phyloP scores from a whole-genome alignment of 768 basidiomycete species.

The Sarcomyxa edulis region DNA sequence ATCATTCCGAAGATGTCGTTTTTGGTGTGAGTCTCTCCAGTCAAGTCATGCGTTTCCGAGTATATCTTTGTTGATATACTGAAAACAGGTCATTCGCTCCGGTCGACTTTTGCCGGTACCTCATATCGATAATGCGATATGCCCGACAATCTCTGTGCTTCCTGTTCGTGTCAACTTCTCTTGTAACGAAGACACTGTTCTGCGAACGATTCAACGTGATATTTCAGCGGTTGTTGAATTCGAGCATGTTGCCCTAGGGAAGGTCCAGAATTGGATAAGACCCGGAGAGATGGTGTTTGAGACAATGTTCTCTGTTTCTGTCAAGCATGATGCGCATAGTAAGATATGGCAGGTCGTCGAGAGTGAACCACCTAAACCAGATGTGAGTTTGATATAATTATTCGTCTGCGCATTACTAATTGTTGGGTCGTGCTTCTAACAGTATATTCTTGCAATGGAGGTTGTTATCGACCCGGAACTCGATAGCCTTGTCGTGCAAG shows the following conservation, averaged over 20 bases:
- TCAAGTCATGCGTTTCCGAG: too few relatives aligned
- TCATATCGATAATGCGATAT: conserved; percentile 20
- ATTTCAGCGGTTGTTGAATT: conserved; percentile 24
- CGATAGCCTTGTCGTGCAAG: conserved; percentile 18
- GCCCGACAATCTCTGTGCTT: conserved; percentile 25
- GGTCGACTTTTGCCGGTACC: conserved; percentile 26
- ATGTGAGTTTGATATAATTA: conserved; percentile 17
- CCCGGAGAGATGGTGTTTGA: conserved; percentile 26
- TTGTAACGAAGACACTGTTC: conserved; percentile 9
- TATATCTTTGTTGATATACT: not conserved
- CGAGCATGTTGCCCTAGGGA: conserved; percentile 25
- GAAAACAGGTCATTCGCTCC: conserved; percentile 25
- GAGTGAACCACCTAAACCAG: conserved; percentile 24
- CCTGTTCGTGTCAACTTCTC: conserved; percentile 22
- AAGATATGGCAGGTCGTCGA: conserved; percentile 21
- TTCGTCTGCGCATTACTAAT: conserved; percentile 1
- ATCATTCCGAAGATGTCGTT: conserved; percentile 20
- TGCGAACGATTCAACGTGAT: conserved; percentile 18
- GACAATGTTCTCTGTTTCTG: conserved; percentile 25
- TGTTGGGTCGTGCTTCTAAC: not conserved
- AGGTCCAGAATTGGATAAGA: conserved; percentile 26
- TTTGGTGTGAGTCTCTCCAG: conserved; percentile 23
- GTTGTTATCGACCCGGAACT: conserved; percentile 18
- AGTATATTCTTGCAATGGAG: conserved; percentile 28
- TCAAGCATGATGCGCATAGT: conserved; percentile 12